Evolutionary conservation across 441 rosid species (phyloP), one percentile per base, ranked within the genome.

Genomic region (Hypseocharis bilobata): DNA sequence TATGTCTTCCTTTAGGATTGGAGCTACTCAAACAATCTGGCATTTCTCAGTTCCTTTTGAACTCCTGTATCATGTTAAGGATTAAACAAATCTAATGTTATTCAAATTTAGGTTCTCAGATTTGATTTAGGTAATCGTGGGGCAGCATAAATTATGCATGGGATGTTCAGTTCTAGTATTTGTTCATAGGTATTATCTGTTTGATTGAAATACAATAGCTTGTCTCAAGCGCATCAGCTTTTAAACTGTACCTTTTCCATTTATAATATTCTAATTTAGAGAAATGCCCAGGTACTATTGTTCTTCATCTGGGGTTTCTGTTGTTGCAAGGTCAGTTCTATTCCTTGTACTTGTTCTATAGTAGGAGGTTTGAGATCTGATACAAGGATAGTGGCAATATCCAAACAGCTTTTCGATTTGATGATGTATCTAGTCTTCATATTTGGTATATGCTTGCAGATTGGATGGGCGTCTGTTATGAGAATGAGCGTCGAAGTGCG

Each of bases 401-500:
- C 17, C 4, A 3, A 68, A 52, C 20, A 8, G 16, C 49, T 60
- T 38, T 45, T 17, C 5, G 22, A 45, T 66, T 65, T 68, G 17
- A 17, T 62, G 23, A 52, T 29, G 60, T 28, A 47, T 26, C 38
- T 76, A 1, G 14, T 20, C 59, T 52, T 69, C 54, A 32, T 64
- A 61, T 6, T 26, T 25, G 28, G 11, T 47, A 23, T 65, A 57
- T 44, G 38, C 72, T 70, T 72, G 79, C 86, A 91, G 99, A 72
- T 87, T 76, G 96, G 96, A 76, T 91, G 96, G 96, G 84, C 76
- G 73, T 89, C 99, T 44, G 96, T 89, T 44, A 91, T 88, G 96
- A 83, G 87, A 72, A 94, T 94, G 99, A 86, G 92, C 72, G 77
- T 51, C 14, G 93, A 91, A 68, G 64, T 91, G 75, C 79, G 86